Base-by-base conservation (phyloP, 176 grass and related monocot species). In the Poa pratensis region DNA sequence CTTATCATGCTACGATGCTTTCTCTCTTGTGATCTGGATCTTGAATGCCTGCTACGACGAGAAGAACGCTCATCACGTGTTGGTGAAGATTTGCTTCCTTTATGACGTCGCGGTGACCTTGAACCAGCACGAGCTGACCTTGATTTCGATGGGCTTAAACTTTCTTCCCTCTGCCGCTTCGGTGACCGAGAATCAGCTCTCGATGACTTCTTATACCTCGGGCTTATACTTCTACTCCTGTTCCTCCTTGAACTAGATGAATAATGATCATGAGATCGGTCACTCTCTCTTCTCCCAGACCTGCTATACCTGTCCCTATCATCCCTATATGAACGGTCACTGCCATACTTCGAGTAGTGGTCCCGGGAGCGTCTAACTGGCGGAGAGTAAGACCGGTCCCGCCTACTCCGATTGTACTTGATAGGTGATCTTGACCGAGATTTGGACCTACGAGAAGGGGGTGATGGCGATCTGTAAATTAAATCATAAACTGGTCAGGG, bases 361-460 rank as follows among this genome's bases (percentile, higher is more conserved):
- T 91, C 90, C 20, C 87, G 73, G 53, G 85, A 67, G 66, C 48
- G 89, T 79, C 93, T 95, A 67, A 87, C 51, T 80, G 86, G 85
- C 24, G 95, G 93, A 24, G 93, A 95, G 57, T 92, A 89, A 20
- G 96, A 96, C 48, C 86, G 84, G 20, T 94, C 95, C 43, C 88
- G 86, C 78, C 93, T 92, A 27, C 87, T 94, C 72, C 89, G 77
- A 83, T 40, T 88, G 79, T 94, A 98, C 87, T 87, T 98, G 58
- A 98, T 92, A 88, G 96, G 96, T 66, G 96, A 98, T 65, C 93
- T 87, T 83, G 96, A 98, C 42, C 87, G 89, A 77, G 95, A 91
- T 80, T 91, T 89, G 42, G 96, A 98, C 88, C 78, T 90, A 19
- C 68, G 86, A 26, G 60, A 65, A 71, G 60, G 51, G 2, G 83